Conservation (phyloP, 345 rosid genomes). For the Jatropha curcas region DNA sequence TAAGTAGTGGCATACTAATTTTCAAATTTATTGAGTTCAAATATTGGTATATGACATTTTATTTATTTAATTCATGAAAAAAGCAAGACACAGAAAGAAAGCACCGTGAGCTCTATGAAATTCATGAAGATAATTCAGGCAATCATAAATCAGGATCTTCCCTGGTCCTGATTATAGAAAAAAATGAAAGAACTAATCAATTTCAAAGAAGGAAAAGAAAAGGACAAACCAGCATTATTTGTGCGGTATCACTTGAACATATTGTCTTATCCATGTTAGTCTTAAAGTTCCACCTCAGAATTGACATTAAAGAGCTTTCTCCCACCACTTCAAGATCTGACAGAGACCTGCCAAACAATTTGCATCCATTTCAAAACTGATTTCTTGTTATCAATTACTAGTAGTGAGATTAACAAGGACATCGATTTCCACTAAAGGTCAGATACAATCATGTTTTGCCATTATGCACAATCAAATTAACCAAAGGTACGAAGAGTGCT, state of each 20-base stretch:
- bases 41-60: background rate
- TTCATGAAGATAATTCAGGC: background rate
- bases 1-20: background rate
- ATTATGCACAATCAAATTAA: background rate
- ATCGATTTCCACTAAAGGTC: background rate
- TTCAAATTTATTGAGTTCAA: background rate
- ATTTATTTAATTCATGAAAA: background rate
- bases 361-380: constrained; percentile 6
- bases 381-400: background rate
- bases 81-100: background rate
- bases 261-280: constrained; percentile 64
- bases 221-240: constrained; percentile 59
- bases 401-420: background rate
- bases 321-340: constrained; percentile 67
- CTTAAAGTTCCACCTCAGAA: constrained; percentile 78
- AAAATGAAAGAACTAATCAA: background rate
- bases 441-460: background rate
- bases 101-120: background rate
- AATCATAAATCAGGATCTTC: background rate
- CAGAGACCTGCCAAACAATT: constrained; percentile 58
- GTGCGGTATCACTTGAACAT: constrained; percentile 49
- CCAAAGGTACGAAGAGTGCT: background rate
- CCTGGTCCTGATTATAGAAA: background rate
- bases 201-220: background rate
- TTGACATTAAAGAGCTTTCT: constrained; percentile 63